Evolutionary conservation across 75 land plant species (phyloP), one percentile per base, ranked within the genome.

Genomic region (Cupressus sempervirens): DNA sequence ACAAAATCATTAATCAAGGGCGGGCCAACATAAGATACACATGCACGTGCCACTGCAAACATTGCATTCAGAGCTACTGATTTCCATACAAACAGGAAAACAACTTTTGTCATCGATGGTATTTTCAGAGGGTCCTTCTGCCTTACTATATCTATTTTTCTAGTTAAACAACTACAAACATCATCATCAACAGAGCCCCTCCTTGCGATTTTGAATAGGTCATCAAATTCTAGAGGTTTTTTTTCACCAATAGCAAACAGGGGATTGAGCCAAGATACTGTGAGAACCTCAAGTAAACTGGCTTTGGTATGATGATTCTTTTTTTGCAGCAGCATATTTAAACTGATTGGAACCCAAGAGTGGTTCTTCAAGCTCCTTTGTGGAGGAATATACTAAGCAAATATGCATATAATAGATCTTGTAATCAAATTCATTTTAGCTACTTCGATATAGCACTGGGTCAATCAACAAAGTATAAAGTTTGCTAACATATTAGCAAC

Each of bases 1-100:
- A 98, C 99, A 74, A 98, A 94, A 85, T 94, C 95, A 81, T 93
- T 82, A 56, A 97, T 92, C 50, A 98, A 85, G 82, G 92, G 96
- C n/a, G 99, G 99, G 0, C 99, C 98, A 67, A 92, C 95, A 82
- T 93, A 98, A 4, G 95, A 91, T 45, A 94, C 86, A 40, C 79
- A 50, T 0, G 92, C 91, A 75, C 82, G 85, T 80, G 86, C 54
- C 58, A 93, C 88, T 40, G 95, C 94, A 85, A 95, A 91, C 4
- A 84, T 7, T 26, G 93, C 99, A 88, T 89, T 95, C 3, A 93
- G 83, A 12, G 91, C 86, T 56, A 92, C 96, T 84, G 93, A 90
- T 50, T 89, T 91, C 89, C 96, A 87, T 10, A 88, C 82, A 68
- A 90, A 89, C 58, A 86, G 10, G 77, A 87, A 83, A 9, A 96